A percentile compares a stretch with the other conserved stretches of the same genome.
Conservation (phyloP, 2,329 filamentous ascomycete genomes). For the Daldinia sp. region DNA sequence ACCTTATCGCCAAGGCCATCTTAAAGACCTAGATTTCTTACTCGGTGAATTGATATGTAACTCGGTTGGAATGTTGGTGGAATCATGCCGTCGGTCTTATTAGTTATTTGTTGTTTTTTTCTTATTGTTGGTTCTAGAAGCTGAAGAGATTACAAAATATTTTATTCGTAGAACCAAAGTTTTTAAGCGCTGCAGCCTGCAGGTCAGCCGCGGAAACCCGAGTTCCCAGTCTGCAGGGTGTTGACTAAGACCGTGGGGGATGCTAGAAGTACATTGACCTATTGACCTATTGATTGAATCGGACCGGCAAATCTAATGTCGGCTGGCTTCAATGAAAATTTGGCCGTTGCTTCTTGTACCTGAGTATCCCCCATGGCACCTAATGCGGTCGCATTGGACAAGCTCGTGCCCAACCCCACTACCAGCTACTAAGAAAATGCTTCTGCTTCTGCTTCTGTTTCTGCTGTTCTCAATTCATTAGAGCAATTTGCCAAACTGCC, state of each 20-base stretch:
- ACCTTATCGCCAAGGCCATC: conserved; percentile 29
- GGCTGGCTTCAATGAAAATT: background rate
- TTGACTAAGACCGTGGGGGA: conserved; percentile 34
- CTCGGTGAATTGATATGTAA: conserved; percentile 21
- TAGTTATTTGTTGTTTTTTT: background rate
- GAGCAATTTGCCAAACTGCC: conserved; percentile 13
- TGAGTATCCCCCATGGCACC: conserved; percentile 8
- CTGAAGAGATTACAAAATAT: conserved; percentile 10
- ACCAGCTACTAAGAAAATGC: conserved; percentile 42
- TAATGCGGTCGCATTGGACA: conserved; percentile 14
- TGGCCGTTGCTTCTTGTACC: background rate
- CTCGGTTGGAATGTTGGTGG: background rate
- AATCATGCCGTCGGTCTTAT: conserved; percentile 6
- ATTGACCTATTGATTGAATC: background rate
- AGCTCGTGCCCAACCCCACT: conserved; percentile 52
- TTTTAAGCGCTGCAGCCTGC: background rate
- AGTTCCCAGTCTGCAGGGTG: conserved; percentile 9
- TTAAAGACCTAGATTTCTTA: conserved; percentile 11
- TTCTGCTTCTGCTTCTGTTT: conserved; percentile 28
- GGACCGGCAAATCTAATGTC: conserved; percentile 14
- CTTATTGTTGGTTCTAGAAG: conserved; percentile 29
- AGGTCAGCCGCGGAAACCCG: conserved; percentile 19
- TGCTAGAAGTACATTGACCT: background rate
- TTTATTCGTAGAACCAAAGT: conserved; percentile 3
- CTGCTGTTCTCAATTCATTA: conserved; percentile 24